These are phyloP conservation scores for Curvularia lunata DNA, from an alignment of 2,329 filamentous ascomycete genomes.

Conservation along the genomic window DNA sequence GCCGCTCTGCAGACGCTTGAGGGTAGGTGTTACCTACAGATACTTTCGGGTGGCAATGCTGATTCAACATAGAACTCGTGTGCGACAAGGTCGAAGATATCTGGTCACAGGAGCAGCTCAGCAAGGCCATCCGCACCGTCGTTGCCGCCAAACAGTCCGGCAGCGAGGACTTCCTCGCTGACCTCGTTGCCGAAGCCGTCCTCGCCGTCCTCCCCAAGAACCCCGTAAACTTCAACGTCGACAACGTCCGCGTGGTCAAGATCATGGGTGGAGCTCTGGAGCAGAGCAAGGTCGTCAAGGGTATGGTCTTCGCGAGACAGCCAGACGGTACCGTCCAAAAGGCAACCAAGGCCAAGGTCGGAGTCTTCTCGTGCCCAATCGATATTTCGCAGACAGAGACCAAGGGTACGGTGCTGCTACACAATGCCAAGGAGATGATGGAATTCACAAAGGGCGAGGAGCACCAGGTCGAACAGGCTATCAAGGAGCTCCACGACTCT, in stretches of 20 bases:
- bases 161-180: constrained; percentile 84
- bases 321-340: constrained; percentile 92
- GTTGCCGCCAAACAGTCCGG: constrained; percentile 97
- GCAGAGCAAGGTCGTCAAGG: constrained; percentile 92
- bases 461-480: constrained; percentile 81
- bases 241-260: constrained; percentile 98
- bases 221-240: constrained; percentile 94
- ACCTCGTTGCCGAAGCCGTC: constrained; percentile 82
- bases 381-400: constrained; percentile 97
- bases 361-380: constrained; percentile 94
- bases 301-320: constrained; percentile 97
- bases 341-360: constrained; percentile 90
- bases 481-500: constrained; percentile 96
- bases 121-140: constrained; percentile 94
- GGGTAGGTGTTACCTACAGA: constrained; percentile 52
- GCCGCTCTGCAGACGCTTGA: constrained; percentile 86
- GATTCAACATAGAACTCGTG: constrained; percentile 67
- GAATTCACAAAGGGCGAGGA: constrained; percentile 99
- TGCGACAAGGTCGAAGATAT: constrained; percentile 91
- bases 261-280: constrained; percentile 98
- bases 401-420: constrained; percentile 94
- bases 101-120: constrained; percentile 78
- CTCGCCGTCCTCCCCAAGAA: constrained; percentile 95
- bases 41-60: constrained; percentile 10
- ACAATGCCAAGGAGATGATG: constrained; percentile 98